phyloP scores from a whole-genome alignment of 2,329 filamentous ascomycete genomes.

The Colletotrichum paranaense region DNA sequence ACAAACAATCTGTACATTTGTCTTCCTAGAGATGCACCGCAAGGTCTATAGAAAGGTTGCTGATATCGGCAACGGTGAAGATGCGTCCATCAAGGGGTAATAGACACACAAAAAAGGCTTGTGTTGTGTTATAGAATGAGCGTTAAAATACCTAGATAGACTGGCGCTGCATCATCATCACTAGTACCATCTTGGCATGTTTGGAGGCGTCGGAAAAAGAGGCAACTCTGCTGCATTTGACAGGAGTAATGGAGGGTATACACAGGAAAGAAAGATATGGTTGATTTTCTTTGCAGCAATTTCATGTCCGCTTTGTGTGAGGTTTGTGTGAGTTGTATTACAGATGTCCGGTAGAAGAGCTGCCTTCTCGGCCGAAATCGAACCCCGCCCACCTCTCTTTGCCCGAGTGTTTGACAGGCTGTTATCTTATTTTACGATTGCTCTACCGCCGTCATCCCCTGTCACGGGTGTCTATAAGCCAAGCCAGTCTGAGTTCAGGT shows the following conservation, averaged over 20 bases:
- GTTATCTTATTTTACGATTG: background rate
- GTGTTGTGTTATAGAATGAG: slow-evolving; percentile 1
- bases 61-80: slow-evolving; percentile 51
- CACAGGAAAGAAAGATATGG: background rate
- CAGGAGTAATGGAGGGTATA: slow-evolving; percentile 24
- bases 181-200: slow-evolving; percentile 5
- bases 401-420: background rate
- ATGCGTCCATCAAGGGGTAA: slow-evolving; percentile 12
- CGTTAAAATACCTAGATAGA: slow-evolving; percentile 24
- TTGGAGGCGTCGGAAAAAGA: slow-evolving; percentile 27
- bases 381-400: background rate
- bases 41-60: slow-evolving; percentile 74
- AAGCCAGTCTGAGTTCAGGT: background rate
- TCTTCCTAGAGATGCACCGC: slow-evolving; percentile 90
- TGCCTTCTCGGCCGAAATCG: background rate
- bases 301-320: background rate
- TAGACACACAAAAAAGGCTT: background rate
- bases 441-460: background rate
- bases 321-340: slow-evolving; percentile 11
- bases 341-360: background rate
- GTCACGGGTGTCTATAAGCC: background rate
- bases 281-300: background rate
- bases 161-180: slow-evolving; percentile 18
- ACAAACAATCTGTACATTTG: slow-evolving; percentile 88
- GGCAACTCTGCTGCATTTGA: slow-evolving; percentile 33